These are phyloP conservation scores for Corymbia calophylla DNA, from an alignment of 441 rosid genomes.

Conservation along the genomic window DNA sequence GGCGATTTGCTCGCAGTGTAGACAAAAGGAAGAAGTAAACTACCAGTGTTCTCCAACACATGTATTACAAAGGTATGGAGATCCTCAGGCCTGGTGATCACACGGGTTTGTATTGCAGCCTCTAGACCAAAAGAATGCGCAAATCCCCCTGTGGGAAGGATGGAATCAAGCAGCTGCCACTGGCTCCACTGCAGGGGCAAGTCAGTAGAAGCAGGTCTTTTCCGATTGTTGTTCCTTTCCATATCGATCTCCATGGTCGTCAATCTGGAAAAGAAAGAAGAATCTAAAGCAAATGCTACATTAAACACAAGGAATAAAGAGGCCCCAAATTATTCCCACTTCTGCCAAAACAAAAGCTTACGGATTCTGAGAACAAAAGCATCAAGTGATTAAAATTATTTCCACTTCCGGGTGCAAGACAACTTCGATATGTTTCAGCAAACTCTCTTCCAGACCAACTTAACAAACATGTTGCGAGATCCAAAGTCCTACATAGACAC, in stretches of 20 bases:
- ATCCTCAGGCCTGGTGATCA: conserved; percentile 39
- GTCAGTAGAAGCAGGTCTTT: background rate
- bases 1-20: conserved; percentile 46
- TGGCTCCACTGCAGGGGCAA: conserved; percentile 64
- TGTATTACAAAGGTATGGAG: conserved; percentile 42
- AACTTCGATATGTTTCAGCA: background rate
- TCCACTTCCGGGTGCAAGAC: background rate
- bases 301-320: background rate
- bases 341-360: background rate
- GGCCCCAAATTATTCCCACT: background rate
- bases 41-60: conserved; percentile 63
- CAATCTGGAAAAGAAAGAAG: background rate
- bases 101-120: conserved; percentile 64
- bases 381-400: background rate
- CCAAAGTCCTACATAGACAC: background rate
- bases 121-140: conserved; percentile 92
- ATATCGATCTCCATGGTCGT: background rate
- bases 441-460: background rate
- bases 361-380: background rate
- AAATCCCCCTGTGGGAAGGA: conserved; percentile 87
- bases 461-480: background rate
- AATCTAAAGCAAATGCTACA: background rate
- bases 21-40: conserved; percentile 80
- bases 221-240: background rate
- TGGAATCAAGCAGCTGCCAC: conserved; percentile 89